Base-by-base conservation (phyloP, 805 yeast genomes). In the Zygotorulaspora danielsina region DNA sequence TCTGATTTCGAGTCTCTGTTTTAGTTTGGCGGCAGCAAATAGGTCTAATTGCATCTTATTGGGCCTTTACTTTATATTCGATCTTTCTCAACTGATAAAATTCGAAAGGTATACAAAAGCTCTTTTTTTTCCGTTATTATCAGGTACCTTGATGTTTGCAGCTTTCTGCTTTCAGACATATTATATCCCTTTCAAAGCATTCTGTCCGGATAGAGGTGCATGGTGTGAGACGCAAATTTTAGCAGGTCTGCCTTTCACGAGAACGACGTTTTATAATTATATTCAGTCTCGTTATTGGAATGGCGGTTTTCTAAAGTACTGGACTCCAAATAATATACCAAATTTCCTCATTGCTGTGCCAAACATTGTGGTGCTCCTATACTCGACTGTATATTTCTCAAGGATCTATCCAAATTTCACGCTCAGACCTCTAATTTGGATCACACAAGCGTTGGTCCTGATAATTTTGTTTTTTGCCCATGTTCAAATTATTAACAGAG, bases 251-350 rank as follows among this genome's bases (percentile, higher is more conserved):
- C 42, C 42, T 9, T 12, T 61, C 6, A 52, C 63, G 2, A 48
- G 32, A 17, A 27, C 30, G 5, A 73, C 81, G 16, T 66, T 90
- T 10, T 79, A 79, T 50, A 59, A 75, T 3, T 85, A 71, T 58
- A 84, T 94, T 5, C 98, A 93, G 61, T 42, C 64, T 1, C 70
- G 78, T 47, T 88, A 90, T 59, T 93, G 98, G 98, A 75, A 79
- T 50, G 73, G 70, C 31, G 97, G 98, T 0, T 76, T 89, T 37
- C 60, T 93, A 40, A 68, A 63, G 28, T 93, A 93, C 63, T 93
- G 96, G 90, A 82, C 93, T 0, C 42, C 70, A 0, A 78, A 78
- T 54, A 90, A 93, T 53, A 61, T 85, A 6, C 96, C 96, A 8
- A 84, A 89, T 60, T 90, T 93, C 57, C 19, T 79, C 7, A 68